Conservation (phyloP, 495 filamentous ascomycete species). For the Penicillium alfredii region DNA sequence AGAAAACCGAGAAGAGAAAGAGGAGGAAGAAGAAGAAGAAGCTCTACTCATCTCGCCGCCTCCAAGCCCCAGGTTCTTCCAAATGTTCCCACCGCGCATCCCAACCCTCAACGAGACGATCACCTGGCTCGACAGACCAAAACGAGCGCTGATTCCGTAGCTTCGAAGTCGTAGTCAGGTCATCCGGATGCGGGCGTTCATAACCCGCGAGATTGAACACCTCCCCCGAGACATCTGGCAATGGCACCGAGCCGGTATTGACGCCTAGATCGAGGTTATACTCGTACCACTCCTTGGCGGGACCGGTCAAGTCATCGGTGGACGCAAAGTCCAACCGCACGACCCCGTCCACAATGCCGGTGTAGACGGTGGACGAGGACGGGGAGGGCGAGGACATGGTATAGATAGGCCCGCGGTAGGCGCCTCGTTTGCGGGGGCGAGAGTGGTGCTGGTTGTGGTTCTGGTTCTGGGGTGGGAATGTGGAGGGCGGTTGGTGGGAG, state of each 20-base stretch:
- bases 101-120: constrained; percentile 27
- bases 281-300: constrained; percentile 29
- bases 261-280: constrained; percentile 23
- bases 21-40: too few species aligned
- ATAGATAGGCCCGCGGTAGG: constrained; percentile 50
- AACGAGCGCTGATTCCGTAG: constrained; percentile 34
- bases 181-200: constrained; percentile 32
- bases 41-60: constrained; percentile 15
- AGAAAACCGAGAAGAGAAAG: too few species aligned
- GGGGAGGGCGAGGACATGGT: constrained; percentile 52
- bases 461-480: constrained; percentile 2
- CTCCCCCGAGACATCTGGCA: constrained; percentile 1
- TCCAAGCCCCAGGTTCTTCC: constrained; percentile 31
- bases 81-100: constrained; percentile 34
- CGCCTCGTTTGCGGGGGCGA: constrained; percentile 10
- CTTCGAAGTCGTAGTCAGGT: constrained; percentile 29
- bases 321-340: constrained; percentile 50
- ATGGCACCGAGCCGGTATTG: neutral
- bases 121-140: constrained; percentile 8
- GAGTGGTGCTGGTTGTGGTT: constrained; percentile 1
- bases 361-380: constrained; percentile 51
- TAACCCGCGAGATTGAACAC: constrained; percentile 35
- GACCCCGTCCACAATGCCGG: constrained; percentile 48
- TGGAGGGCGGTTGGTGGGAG: constrained; percentile 19
- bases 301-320: constrained; percentile 36